Conservation (phyloP, 2,329 filamentous ascomycete genomes). For the Curvularia eragrostidis region DNA sequence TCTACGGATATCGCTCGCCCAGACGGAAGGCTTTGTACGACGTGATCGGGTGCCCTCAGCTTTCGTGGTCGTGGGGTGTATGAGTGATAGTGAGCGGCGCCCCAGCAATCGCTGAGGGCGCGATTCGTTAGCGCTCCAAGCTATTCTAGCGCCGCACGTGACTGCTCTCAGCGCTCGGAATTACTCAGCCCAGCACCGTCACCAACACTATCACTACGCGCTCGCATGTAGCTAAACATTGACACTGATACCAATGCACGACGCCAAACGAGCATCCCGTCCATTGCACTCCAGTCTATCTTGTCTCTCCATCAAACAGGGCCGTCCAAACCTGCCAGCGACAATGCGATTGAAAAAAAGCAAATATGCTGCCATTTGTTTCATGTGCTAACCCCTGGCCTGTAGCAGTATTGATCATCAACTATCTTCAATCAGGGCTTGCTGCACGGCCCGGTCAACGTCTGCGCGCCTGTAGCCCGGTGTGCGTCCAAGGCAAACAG, state of each 20-base stretch:
- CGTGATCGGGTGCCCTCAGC: constrained; percentile 40
- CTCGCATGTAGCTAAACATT: background rate
- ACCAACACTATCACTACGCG: background rate
- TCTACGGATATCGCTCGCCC: constrained; percentile 31
- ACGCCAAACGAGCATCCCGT: background rate
- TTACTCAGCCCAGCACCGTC: background rate
- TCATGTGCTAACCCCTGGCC: background rate
- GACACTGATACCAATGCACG: background rate
- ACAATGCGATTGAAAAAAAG: constrained; percentile 3
- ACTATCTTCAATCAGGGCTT: constrained; percentile 39
- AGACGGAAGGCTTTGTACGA: constrained; percentile 41
- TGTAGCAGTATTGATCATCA: background rate
- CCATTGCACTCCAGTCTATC: background rate
- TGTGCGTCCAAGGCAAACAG: constrained; percentile 53
- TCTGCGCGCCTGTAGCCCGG: constrained; percentile 54
- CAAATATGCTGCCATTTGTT: background rate
- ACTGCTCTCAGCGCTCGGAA: background rate
- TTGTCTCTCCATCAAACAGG: background rate
- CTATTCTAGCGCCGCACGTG: constrained; percentile 20
- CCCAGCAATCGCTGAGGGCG: constrained; percentile 21
- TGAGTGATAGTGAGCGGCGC: constrained; percentile 29
- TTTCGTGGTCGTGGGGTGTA: constrained; percentile 43
- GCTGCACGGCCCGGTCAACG: constrained; percentile 51
- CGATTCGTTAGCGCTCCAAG: constrained; percentile 18
- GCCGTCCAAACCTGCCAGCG: background rate